Evolutionary conservation across 2,329 filamentous ascomycete genomes (phyloP).

Genomic region (Beauveria pseudobassiana): DNA sequence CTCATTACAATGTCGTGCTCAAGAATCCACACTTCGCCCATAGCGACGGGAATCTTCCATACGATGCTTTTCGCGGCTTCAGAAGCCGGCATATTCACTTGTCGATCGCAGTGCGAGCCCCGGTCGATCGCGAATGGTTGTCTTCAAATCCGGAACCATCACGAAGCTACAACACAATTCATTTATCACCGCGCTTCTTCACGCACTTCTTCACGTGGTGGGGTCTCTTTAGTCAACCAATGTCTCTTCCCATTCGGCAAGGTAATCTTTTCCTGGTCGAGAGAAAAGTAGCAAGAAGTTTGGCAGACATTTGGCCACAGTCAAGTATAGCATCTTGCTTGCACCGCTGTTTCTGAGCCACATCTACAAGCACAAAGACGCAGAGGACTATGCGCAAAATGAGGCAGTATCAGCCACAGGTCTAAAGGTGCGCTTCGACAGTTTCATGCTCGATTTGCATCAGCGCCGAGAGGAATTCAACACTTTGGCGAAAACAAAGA

Average conservation of each 20-base stretch:
- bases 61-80: slow-evolving; percentile 96
- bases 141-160: slow-evolving; percentile 67
- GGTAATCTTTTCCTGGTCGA: slow-evolving; percentile 77
- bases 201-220: slow-evolving; percentile 98
- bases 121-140: slow-evolving; percentile 79
- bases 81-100: slow-evolving; percentile 94
- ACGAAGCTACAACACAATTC: slow-evolving; percentile 91
- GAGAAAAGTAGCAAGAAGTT: slow-evolving; percentile 99
- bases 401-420: slow-evolving; percentile 78
- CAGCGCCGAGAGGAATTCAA: slow-evolving; percentile 89
- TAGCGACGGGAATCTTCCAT: slow-evolving; percentile 47
- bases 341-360: slow-evolving; percentile 93
- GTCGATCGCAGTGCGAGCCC: slow-evolving; percentile 84
- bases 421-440: slow-evolving; percentile 92
- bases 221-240: slow-evolving; percentile 89
- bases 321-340: slow-evolving; percentile 92
- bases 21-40: slow-evolving; percentile 72
- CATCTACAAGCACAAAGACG: slow-evolving; percentile 97
- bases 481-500: slow-evolving; percentile 67
- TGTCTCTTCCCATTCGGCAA: slow-evolving; percentile 91
- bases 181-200: slow-evolving; percentile 91
- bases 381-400: slow-evolving; percentile 70
- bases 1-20: slow-evolving; percentile 85
- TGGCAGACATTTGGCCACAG: slow-evolving; percentile 89
- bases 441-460: slow-evolving; percentile 94